These are phyloP conservation scores for Dissophora ornata DNA, from an alignment of 192 early-diverging fungal species.

Conservation along the genomic window DNA sequence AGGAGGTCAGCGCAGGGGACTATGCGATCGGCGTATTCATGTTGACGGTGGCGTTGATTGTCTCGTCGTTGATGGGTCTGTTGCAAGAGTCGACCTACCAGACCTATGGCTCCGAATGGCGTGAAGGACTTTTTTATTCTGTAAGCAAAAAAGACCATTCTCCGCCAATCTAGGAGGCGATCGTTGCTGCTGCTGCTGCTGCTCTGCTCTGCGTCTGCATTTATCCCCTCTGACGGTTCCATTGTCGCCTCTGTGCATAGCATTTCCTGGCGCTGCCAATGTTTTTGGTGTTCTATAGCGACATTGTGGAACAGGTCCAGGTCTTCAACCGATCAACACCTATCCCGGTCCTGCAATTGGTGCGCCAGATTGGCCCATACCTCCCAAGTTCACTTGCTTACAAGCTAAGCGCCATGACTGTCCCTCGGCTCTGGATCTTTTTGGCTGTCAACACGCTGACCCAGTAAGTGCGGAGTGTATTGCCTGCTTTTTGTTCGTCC, in stretches of 20 bases:
- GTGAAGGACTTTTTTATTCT: slow-evolving; percentile 90
- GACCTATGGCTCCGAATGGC: slow-evolving; percentile 84
- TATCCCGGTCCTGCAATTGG: slow-evolving; percentile 29
- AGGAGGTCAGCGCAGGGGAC: slow-evolving; percentile 51
- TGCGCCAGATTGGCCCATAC: slow-evolving; percentile 37
- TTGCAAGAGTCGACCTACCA: slow-evolving; percentile 85
- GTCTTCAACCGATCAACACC: slow-evolving; percentile 69
- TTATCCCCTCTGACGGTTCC: too few species aligned
- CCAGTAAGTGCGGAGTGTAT: slow-evolving; percentile 70
- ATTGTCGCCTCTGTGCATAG: too few species aligned
- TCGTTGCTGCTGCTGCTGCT: neutral
- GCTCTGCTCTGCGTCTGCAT: too few species aligned
- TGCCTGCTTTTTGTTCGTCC: neutral
- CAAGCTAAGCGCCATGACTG: slow-evolving; percentile 42
- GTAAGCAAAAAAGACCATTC: slow-evolving; percentile 36
- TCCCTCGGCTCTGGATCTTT: slow-evolving; percentile 81
- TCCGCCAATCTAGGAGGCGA: neutral
- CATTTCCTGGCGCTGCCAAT: slow-evolving; percentile 84
- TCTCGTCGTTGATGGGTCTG: slow-evolving; percentile 85
- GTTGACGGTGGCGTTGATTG: slow-evolving; percentile 75
- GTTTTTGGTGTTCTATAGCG: slow-evolving; percentile 79
- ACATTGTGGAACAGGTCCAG: slow-evolving; percentile 68
- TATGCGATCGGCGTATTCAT: slow-evolving; percentile 76
- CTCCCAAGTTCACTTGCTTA: slow-evolving; percentile 30
- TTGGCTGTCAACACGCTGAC: slow-evolving; percentile 77